These are phyloP conservation scores for Xylaria hypoxylon DNA, from an alignment of 2,329 filamentous ascomycete species.

Conservation along the genomic window DNA sequence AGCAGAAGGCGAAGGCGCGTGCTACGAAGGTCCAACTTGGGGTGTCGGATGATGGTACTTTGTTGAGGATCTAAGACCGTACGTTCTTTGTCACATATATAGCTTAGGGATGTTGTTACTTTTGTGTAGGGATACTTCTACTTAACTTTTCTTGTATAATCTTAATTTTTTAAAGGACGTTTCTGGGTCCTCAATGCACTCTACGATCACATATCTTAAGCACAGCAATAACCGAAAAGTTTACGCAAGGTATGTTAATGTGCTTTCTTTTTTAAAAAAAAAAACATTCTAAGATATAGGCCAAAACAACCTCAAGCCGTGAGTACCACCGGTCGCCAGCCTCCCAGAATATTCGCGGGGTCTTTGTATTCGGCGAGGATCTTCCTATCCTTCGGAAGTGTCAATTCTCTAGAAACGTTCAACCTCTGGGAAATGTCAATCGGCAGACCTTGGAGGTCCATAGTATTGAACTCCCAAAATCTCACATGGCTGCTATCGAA, in stretches of 20 bases:
- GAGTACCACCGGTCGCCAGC: conserved; percentile 31
- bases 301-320: background rate
- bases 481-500: conserved; percentile 32
- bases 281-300: background rate
- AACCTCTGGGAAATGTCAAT: conserved; percentile 26
- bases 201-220: background rate
- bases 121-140: background rate
- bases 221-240: background rate
- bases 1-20: conserved; percentile 46
- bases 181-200: too few species aligned
- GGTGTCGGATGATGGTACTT: conserved; percentile 35
- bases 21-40: conserved; percentile 46
- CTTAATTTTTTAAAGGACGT: background rate
- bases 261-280: background rate
- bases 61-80: conserved; percentile 17
- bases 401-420: conserved; percentile 31
- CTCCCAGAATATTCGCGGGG: conserved; percentile 27
- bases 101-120: background rate
- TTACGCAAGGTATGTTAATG: background rate
- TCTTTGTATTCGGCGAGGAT: conserved; percentile 22
- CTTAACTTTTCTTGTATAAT: background rate
- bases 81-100: background rate
- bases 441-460: conserved; percentile 19
- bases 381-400: conserved; percentile 6
- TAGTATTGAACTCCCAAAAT: conserved; percentile 37